Base-by-base conservation (phyloP, 495 filamentous ascomycete genomes). In the Aspergillus steynii region DNA sequence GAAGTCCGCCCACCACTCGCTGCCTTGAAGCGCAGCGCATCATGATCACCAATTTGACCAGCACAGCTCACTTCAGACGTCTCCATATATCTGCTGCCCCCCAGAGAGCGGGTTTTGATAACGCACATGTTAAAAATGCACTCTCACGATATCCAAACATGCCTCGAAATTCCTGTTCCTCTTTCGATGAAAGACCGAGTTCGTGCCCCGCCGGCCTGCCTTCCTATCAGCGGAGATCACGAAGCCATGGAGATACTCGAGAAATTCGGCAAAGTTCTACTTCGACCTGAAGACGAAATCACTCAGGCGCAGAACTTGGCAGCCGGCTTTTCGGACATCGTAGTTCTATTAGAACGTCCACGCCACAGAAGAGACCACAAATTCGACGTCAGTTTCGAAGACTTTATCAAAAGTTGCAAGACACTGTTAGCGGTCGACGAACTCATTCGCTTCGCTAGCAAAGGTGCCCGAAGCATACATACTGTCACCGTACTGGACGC, bases 141-240 rank as follows among this genome's bases (percentile, higher is more conserved):
- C 49, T 50, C 28, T 50, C 49, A 50, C 49, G n/a, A 46, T 46
- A 46, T 46, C 42, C 42, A 50, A 50, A 50, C 49, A 29, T 27
- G 49, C 49, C 49, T 50, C 5, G 25, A 50, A 50, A 50, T 50
- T 50, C 49, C 49, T 50, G 49, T 50, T 50, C 48, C 48, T 50
- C 48, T 25, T 4, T 50, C 48, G 49, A 20, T 50, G n/a, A 50
- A 50, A 50, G 49, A 50, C 20, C 49, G 25, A 50, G 49, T 29
- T 29, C 49, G 28, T 27, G 47, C 49, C 28, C 49, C n/a, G 49
- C 15, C 49, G 49, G n/a, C 26, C 28, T 50, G 49, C 4, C 48
- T 50, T 46, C 42, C 42, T 46, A 8, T 15, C 15, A 8, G 42
- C 15, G 42, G 42, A 46, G 42, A 46, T 15, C 42, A 46, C 42